phyloP scores from a whole-genome alignment of 2,329 filamentous ascomycete species.

The Fusarium acutatum region DNA sequence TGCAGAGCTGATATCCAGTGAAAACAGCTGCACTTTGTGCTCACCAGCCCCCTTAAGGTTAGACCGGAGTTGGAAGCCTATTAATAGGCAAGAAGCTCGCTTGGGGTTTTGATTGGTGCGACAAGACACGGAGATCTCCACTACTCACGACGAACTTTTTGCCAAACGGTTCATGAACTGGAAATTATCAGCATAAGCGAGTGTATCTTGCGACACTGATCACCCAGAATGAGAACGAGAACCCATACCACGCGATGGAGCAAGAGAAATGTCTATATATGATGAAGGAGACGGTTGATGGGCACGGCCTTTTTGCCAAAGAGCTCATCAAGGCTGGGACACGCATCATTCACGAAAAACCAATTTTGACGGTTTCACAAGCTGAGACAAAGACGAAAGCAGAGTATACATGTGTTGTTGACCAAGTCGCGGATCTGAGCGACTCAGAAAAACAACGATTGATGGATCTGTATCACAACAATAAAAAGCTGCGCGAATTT shows the following conservation, averaged over 20 bases:
- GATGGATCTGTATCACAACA: constrained; percentile 1
- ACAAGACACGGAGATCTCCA: neutral
- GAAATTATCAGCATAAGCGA: neutral
- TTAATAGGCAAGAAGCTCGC: neutral
- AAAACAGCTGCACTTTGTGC: rapidly evolving
- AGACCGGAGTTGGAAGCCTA: neutral
- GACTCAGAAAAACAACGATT: neutral
- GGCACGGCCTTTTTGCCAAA: neutral
- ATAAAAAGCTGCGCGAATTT: constrained; percentile 10
- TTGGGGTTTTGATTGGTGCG: neutral
- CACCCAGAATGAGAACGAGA: neutral
- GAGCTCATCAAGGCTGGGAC: neutral
- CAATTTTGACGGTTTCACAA: neutral
- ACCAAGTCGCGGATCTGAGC: neutral
- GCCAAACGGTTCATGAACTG: neutral
- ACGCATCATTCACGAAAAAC: constrained; percentile 8
- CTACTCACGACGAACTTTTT: neutral
- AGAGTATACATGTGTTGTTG: constrained; percentile 8
- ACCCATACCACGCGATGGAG: neutral
- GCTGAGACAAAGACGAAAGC: neutral
- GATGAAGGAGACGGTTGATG: neutral
- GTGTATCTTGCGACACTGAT: neutral
- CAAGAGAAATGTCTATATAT: neutral
- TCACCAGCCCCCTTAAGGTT: rapidly evolving
- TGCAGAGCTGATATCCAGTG: neutral